Base-by-base conservation (phyloP, 768 basidiomycete genomes). In the Collybia sordida region DNA sequence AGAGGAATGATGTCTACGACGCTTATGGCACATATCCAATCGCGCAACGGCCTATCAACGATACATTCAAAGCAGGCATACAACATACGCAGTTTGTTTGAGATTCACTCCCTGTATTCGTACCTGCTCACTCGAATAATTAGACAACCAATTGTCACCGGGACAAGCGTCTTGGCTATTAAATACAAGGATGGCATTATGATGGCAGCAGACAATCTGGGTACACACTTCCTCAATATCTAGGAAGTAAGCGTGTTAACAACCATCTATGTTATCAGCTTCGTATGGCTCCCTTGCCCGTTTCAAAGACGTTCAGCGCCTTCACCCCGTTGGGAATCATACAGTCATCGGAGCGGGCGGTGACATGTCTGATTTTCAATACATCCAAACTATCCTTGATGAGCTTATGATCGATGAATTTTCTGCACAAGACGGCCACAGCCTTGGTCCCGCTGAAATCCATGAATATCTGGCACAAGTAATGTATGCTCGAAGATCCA, bases 281-380 rank as follows among this genome's bases (percentile, higher is more conserved):
- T 98, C 97, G 0, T 98, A 98, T 61, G 96, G 97, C 53, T 98
- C 96, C 6, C 86, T 98, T 43, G 94, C 97, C 1, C 87, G 95
- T 27, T 97, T 97, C 83, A 93, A 92, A 76, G 93, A 95, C 62
- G 75, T 98, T 50, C 82, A 88, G 57, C 90, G 97, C 67, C 81
- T 99, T 22, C 86, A 91, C 62, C 68, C 88, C 3, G 85, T 97
- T 27, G 94, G 95, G 6, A 71, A 79, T 31, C 82, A 85, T 70
- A 96, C 94, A 38, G 78, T 95, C 52, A 75, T 99, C 59, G 97
- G 92, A 18, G 96, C 90, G 2, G 85, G 92, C 14, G 97, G 97
- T 22, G 97, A 99, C 74, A 91, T 99, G 86, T 89, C 89, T 60
- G 97, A 99, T 72, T 98, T 93, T 71, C 97, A 99, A 67, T 86